Evolutionary conservation across 2,329 filamentous ascomycete species (phyloP).

Genomic region (Fusarium falciforme): DNA sequence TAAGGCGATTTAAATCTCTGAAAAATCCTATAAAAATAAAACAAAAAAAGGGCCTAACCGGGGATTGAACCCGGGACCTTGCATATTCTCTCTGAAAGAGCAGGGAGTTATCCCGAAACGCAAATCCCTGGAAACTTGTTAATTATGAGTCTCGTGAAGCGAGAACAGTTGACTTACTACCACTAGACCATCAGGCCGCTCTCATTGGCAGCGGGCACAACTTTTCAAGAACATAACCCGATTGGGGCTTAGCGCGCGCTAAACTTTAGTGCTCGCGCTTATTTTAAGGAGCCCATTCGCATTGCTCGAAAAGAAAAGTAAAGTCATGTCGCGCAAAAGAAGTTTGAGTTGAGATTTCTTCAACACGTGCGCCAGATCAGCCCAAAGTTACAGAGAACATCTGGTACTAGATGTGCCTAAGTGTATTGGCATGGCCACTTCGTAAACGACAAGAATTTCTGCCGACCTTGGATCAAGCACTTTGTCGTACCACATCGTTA

Average conservation of each 20-base stretch:
- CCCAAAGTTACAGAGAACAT: not conserved
- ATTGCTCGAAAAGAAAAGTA: not conserved
- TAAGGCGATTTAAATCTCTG: not conserved
- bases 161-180: not conserved
- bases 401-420: too few species aligned
- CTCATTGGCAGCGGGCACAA: not conserved
- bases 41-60: not conserved
- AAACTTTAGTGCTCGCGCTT: not conserved
- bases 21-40: not conserved
- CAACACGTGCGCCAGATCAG: not conserved
- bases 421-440: not conserved
- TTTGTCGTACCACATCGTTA: too few species aligned
- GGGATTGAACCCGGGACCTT: not conserved
- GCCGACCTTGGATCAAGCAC: not conserved
- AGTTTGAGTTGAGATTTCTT: not conserved
- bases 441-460: accelerated
- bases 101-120: not conserved
- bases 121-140: not conserved
- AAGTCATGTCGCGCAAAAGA: not conserved
- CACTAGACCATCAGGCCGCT: not conserved
- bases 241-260: not conserved
- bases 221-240: not conserved
- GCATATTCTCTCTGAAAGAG: not conserved
- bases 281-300: not conserved
- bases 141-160: not conserved